These are phyloP conservation scores for Zymoseptoria passerinii DNA, from an alignment of 2,329 filamentous ascomycete genomes.

Conservation along the genomic window DNA sequence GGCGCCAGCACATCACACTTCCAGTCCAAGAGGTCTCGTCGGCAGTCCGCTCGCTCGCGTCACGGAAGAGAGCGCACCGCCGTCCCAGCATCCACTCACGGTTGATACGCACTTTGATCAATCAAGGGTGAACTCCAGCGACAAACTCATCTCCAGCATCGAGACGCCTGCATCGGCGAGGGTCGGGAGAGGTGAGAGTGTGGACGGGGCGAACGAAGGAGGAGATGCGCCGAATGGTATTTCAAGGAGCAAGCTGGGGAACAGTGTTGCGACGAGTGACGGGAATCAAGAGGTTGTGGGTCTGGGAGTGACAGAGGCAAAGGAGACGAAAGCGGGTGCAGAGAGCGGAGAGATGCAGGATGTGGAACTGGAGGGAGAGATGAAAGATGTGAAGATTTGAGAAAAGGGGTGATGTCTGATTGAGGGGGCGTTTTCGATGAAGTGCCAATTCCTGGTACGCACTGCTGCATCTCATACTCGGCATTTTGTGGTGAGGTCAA, in stretches of 20 bases:
- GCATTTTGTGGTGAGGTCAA: background rate
- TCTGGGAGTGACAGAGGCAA: slow-evolving; percentile 7
- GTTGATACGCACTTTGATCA: slow-evolving; percentile 27
- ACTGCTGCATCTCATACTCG: too few species aligned
- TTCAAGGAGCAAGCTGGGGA: slow-evolving; percentile 15
- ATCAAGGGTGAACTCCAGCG: slow-evolving; percentile 19
- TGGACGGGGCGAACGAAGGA: slow-evolving; percentile 16
- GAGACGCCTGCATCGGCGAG: slow-evolving; percentile 18
- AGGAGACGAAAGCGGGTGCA: slow-evolving; percentile 15
- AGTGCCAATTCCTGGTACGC: background rate
- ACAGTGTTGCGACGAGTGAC: slow-evolving; percentile 15
- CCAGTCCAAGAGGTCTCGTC: slow-evolving; percentile 59
- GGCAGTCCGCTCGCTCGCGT: slow-evolving; percentile 66
- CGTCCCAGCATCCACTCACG: slow-evolving; percentile 27
- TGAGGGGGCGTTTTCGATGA: background rate
- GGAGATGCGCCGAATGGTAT: slow-evolving; percentile 3
- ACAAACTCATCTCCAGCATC: slow-evolving; percentile 35
- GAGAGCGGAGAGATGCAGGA: slow-evolving; percentile 5
- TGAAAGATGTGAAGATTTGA: slow-evolving; percentile 43
- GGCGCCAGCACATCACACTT: slow-evolving; percentile 48
- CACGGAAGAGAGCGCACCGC: slow-evolving; percentile 52
- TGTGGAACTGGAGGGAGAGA: slow-evolving; percentile 27
- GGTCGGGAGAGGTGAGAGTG: slow-evolving; percentile 13
- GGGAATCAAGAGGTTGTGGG: slow-evolving; percentile 15
- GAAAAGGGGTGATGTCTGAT: background rate